A percentile compares a stretch with the other conserved stretches of the same genome.
These are phyloP conservation scores for Pachysandra terminalis DNA, from an alignment of 164 flowering plant genomes.

Conservation along the genomic window DNA sequence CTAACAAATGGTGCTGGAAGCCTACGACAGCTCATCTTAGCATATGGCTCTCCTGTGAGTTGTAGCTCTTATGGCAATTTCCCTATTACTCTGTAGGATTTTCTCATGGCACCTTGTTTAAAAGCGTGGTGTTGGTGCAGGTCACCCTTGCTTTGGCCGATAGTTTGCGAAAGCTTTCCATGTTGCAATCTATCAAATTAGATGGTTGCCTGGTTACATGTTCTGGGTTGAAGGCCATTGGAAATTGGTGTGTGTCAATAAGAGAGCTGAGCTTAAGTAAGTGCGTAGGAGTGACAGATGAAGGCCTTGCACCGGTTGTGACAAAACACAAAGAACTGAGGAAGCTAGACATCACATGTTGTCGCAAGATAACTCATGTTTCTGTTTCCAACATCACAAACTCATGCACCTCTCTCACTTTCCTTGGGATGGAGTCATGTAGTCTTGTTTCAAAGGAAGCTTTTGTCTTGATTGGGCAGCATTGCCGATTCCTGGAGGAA, in stretches of 20 bases:
- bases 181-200: slow-evolving; percentile 59
- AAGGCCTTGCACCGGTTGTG: slow-evolving; percentile 54
- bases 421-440: slow-evolving; percentile 70
- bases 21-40: slow-evolving; percentile 52
- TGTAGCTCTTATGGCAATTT: slow-evolving; percentile 1
- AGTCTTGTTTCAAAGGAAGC: slow-evolving; percentile 51
- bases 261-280: slow-evolving; percentile 81
- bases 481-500: slow-evolving; percentile 67
- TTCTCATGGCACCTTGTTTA: slow-evolving; percentile 1
- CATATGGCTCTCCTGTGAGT: slow-evolving; percentile 71
- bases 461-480: slow-evolving; percentile 55
- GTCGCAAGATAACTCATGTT: slow-evolving; percentile 52
- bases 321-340: slow-evolving; percentile 51
- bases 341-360: slow-evolving; percentile 68
- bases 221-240: slow-evolving; percentile 67
- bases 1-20: slow-evolving; percentile 42
- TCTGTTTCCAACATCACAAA: slow-evolving; percentile 48
- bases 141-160: slow-evolving; percentile 59
- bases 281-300: slow-evolving; percentile 79
- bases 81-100: neutral
- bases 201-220: slow-evolving; percentile 76
- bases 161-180: slow-evolving; percentile 55
- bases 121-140: slow-evolving; percentile 36
- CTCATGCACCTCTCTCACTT: slow-evolving; percentile 50
- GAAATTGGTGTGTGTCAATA: slow-evolving; percentile 48